Evolutionary conservation across 1,139 yeast genomes (phyloP).

Genomic region (Candida albicans): DNA sequence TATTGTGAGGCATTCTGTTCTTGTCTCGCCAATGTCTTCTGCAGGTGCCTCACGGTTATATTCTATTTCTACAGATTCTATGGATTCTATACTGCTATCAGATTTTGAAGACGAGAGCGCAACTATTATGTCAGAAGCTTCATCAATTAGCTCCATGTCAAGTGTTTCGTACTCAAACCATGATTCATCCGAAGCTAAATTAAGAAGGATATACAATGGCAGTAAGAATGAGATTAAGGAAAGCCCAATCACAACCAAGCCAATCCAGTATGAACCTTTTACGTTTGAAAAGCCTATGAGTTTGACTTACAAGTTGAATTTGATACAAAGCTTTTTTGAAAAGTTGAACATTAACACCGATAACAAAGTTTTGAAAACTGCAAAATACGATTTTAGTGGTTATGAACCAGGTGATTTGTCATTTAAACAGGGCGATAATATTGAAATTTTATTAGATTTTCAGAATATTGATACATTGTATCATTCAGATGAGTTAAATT

Average conservation of each 20-base stretch:
- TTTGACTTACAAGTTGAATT: constrained; percentile 27
- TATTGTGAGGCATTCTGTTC: constrained; percentile 11
- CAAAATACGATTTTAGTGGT: constrained; percentile 34
- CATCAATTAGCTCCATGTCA: constrained; percentile 18
- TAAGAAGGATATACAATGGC: constrained; percentile 34
- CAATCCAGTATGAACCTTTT: not conserved
- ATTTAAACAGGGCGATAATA: constrained; percentile 34
- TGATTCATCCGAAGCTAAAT: constrained; percentile 20
- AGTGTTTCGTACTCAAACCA: constrained; percentile 24
- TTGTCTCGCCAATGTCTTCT: constrained; percentile 3
- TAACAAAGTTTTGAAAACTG: constrained; percentile 17
- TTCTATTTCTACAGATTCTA: constrained; percentile 17
- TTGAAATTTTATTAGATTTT: constrained; percentile 37
- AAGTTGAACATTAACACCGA: constrained; percentile 14
- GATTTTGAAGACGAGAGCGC: constrained; percentile 19
- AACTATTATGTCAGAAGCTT: constrained; percentile 17
- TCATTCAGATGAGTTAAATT: constrained; percentile 23
- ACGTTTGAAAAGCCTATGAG: constrained; percentile 17
- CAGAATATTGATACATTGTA: constrained; percentile 26
- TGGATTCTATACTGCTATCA: constrained; percentile 19
- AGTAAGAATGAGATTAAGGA: constrained; percentile 35
- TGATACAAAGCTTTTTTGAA: constrained; percentile 26
- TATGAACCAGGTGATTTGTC: constrained; percentile 42
- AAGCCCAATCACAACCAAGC: constrained; percentile 27
- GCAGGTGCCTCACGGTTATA: constrained; percentile 11